Evolutionary conservation across 2,329 filamentous ascomycete species (phyloP), one percentile per base, ranked within the genome.

Genomic region (Xylaria sp.): DNA sequence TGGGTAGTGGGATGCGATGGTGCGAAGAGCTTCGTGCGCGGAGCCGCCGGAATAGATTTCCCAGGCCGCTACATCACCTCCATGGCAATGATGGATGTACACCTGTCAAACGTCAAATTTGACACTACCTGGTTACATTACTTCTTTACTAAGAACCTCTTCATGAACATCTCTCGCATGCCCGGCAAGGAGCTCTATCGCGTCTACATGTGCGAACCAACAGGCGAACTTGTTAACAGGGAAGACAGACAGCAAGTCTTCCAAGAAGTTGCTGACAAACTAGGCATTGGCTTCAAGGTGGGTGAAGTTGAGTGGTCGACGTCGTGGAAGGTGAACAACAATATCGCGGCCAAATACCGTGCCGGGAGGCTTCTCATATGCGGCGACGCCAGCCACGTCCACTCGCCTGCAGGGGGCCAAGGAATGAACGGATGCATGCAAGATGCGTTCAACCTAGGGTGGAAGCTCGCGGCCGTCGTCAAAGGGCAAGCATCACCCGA

Each of bases 331-430:
- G 57, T 48, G 6, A 12, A 12, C 28, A 60, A 33, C 43, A 49
- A 60, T 43, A 60, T 60, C 18, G 57, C 57, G 5, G 15, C 57
- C 6, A 13, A 28, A 12, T 68, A 68, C 39, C 66, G 62, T 3
- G 62, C 60, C 23, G 36, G 23, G n/a, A 31, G 66, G 6, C 57
- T 68, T 3, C 18, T 68, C 8, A 20, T 68, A n/a, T 57, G 64
- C 28, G 66, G 66, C 15, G 91, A 93, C 75, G 90, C 91, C 41
- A 90, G 89, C 69, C 91, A 92, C 73, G 92, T 90, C 0, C 91
- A 93, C 76, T 90, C 88, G 1, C 91, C 91, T 6, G 92, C 92
- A 78, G 90, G 90, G 0, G 91, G 90, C 0, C 91, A 92, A 79
- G 91, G 85, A 58, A 86, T 87, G 83, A 94, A 94, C 78, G 85